Base-by-base conservation (phyloP, 2,329 filamentous ascomycete species). In the Myriosclerotinia curreyana region DNA sequence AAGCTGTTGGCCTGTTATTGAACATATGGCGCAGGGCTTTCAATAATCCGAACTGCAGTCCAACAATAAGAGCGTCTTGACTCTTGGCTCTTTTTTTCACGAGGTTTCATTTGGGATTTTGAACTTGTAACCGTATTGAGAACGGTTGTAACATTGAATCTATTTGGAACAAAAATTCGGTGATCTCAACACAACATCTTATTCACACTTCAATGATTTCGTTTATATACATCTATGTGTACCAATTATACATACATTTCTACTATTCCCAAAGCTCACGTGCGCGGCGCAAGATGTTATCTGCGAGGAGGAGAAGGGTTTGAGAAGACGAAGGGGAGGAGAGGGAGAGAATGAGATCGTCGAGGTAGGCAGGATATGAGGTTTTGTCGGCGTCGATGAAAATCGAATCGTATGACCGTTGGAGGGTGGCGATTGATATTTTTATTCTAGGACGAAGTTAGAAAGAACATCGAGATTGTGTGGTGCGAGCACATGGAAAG, bases 381-480 rank as follows among this genome's bases (percentile, higher is more conserved):
- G 76, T 74, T 74, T 84, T 84, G 64, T 84, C 77, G 31, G 82
- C 82, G 64, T 83, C 82, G 66, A 83, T 77, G 71, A 84, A 84
- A 70, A 83, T 76, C 52, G 83, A 73, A 71, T 84, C 82, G 68
- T 81, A 84, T 5, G 82, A 79, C 68, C 78, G 72, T 44, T 71
- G 64, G 64, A 68, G 55, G 12, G 50, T 66, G n/a, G 28, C 6
- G 11, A 60, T 55, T 51, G 70, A 42, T 6, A 49, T 67, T 40
- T 65, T 62, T 11, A 70, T 59, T 15, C 67, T 69, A 42, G 14
- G 50, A 22, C 20, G 8, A n/a, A 25, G 20, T 73, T 70, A 40
- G 52, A 40, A 15, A 20, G 15, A 17, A 40, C 7, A 46, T 46
- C 42, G 8, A 48, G 20, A 48, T 44, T 25, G 9, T 17, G n/a